These are phyloP conservation scores for Stagonosporopsis tanaceti DNA, from an alignment of 2,329 filamentous ascomycete species.

Conservation along the genomic window DNA sequence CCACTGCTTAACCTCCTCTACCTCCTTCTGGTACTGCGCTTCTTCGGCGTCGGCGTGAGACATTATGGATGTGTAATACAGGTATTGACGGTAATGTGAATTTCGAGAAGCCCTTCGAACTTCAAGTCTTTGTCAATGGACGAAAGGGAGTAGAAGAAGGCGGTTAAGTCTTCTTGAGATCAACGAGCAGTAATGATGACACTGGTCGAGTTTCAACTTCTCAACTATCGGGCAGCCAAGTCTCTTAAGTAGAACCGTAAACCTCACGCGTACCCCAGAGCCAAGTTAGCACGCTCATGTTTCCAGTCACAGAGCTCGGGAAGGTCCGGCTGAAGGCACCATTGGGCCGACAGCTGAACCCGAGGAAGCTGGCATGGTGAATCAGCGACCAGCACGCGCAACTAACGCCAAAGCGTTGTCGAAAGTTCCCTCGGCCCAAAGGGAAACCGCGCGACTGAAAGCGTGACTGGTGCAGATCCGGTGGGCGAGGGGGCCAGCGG, in stretches of 20 bases:
- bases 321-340: slow-evolving; percentile 44
- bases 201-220: slow-evolving; percentile 17
- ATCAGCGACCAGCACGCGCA: slow-evolving; percentile 21
- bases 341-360: slow-evolving; percentile 44
- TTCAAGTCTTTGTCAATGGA: neutral
- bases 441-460: slow-evolving; percentile 29
- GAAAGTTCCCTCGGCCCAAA: slow-evolving; percentile 44
- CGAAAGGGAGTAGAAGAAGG: neutral
- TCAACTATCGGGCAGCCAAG: slow-evolving; percentile 34
- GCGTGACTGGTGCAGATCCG: slow-evolving; percentile 20
- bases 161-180: slow-evolving; percentile 1
- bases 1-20: slow-evolving; percentile 90
- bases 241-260: slow-evolving; percentile 37
- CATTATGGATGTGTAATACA: slow-evolving; percentile 26
- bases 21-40: slow-evolving; percentile 79
- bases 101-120: neutral
- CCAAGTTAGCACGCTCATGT: slow-evolving; percentile 24
- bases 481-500: slow-evolving; percentile 34
- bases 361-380: slow-evolving; percentile 37
- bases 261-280: slow-evolving; percentile 27
- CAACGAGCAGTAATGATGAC: slow-evolving; percentile 35
- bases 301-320: slow-evolving; percentile 37
- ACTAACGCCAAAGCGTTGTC: slow-evolving; percentile 21
- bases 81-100: slow-evolving; percentile 14
- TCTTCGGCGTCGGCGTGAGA: slow-evolving; percentile 69